phyloP scores from a whole-genome alignment of 176 grass and related monocot genomes.

The Triticum monococcum region DNA sequence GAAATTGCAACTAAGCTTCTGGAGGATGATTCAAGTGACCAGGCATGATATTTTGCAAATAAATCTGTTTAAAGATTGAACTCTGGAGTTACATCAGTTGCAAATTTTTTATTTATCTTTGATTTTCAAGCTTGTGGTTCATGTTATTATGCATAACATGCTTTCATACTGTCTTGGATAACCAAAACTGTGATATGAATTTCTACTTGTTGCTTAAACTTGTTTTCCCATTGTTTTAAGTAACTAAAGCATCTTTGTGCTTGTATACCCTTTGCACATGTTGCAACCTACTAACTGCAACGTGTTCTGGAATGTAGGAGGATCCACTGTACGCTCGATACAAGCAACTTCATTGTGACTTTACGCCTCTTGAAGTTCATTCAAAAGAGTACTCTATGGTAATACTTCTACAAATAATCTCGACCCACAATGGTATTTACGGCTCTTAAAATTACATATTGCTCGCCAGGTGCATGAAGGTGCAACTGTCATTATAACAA shows the following conservation, averaged over 20 bases:
- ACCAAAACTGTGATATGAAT: constrained; percentile 3
- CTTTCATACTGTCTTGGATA: constrained; percentile 16
- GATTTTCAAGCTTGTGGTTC: not conserved
- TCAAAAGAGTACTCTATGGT: constrained; percentile 84
- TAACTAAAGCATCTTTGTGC: not conserved
- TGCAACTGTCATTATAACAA: not conserved
- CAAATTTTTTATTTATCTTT: not conserved
- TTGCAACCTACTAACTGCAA: constrained; percentile 25
- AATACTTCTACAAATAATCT: constrained; percentile 34
- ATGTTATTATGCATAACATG: not conserved
- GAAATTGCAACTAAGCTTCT: constrained; percentile 96
- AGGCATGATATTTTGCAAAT: constrained; percentile 49
- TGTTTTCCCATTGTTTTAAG: not conserved
- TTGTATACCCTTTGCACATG: constrained; percentile 12
- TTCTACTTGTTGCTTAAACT: constrained; percentile 22
- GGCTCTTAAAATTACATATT: not conserved
- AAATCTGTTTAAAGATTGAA: not conserved
- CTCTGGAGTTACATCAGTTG: not conserved
- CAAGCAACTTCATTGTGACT: constrained; percentile 81
- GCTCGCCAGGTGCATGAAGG: not conserved
- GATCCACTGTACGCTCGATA: constrained; percentile 75
- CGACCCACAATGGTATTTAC: constrained; percentile 2
- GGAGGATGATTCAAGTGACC: constrained; percentile 57
- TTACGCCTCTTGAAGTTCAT: constrained; percentile 61
- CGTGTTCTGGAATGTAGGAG: constrained; percentile 53